Base-by-base conservation (phyloP, 768 basidiomycete species). In the Filobasidium floriforme region DNA sequence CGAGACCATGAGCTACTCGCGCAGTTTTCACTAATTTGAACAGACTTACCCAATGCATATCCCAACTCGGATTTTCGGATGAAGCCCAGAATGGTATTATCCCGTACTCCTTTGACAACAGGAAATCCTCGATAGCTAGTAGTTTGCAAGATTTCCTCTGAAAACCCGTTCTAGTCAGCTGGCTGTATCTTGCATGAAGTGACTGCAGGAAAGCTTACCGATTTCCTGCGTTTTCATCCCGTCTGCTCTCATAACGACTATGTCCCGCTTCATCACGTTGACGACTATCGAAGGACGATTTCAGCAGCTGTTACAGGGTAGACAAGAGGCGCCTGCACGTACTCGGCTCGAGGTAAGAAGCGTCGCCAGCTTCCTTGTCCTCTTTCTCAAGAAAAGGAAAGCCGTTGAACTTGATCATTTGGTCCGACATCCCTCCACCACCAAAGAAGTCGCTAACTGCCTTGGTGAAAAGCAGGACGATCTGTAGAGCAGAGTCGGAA, bases 361-460 rank as follows among this genome's bases (percentile, higher is more conserved):
- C 88, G 75, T 75, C 74, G 41, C 68, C 73, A 49, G 74, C 76
- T 66, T 80, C 79, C 63, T 76, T 76, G 65, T 96, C 92, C 67
- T 96, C 90, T 74, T 93, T 93, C 80, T 97, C 94, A 66, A 99
- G 81, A 82, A 93, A 92, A 0, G 96, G 96, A 80, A 88, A 98
- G 10, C 93, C 94, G 75, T 96, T 98, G 80, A 99, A 94, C 19
- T 87, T 85, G 73, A 99, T 99, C 84, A 88, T 90, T 73, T 96
- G 90, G 69, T 99, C 96, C 4, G 96, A 92, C 69, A 99, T 97
- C 1, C 96, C 96, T 52, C 84, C 89, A 7, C 87, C 90, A 26
- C 92, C 93, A 59, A 98, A 83, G 71, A 91, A 88, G 75, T 99
- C 94, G 15, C 92, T 91, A 26, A 98, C 94, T 14, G 92, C 92